Percentiles rank a stretch among this genome's conserved stretches.
Evolutionary conservation across 2,329 filamentous ascomycete genomes (phyloP).

Genomic region (Xylariaceae sp.): DNA sequence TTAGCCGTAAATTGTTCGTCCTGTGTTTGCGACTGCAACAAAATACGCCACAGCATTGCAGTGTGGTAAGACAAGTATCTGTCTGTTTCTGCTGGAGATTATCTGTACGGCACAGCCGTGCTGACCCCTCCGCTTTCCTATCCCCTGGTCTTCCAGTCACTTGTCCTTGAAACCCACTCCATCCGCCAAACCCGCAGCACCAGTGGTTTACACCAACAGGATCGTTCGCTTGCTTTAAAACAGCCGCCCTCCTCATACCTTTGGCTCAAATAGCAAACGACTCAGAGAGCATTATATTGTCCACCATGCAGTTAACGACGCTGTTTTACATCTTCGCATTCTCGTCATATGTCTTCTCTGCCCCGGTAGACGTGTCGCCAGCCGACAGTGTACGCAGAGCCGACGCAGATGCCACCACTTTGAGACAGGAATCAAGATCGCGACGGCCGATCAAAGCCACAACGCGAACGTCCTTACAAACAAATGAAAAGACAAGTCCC

Average conservation of each 20-base stretch:
- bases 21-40: too few species aligned
- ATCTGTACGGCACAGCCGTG: too few species aligned
- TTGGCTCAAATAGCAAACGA: not conserved
- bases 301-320: conserved; percentile 16
- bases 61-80: too few species aligned
- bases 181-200: too few species aligned
- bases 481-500: conserved; percentile 3
- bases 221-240: not conserved
- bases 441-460: conserved; percentile 3
- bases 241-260: not conserved
- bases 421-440: conserved; percentile 6
- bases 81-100: too few species aligned
- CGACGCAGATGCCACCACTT: conserved; percentile 2
- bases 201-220: too few species aligned
- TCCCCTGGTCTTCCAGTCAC: too few species aligned
- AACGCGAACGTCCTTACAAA: conserved; percentile 1
- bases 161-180: too few species aligned
- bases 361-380: conserved; percentile 7
- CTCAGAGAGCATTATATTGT: not conserved
- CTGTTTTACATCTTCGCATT: conserved; percentile 12
- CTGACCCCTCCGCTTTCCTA: too few species aligned
- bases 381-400: conserved; percentile 5
- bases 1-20: too few species aligned
- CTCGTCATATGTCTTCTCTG: conserved; percentile 12
- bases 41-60: too few species aligned